phyloP scores from a whole-genome alignment of 345 rosid species.

The Brassica nigra region DNA sequence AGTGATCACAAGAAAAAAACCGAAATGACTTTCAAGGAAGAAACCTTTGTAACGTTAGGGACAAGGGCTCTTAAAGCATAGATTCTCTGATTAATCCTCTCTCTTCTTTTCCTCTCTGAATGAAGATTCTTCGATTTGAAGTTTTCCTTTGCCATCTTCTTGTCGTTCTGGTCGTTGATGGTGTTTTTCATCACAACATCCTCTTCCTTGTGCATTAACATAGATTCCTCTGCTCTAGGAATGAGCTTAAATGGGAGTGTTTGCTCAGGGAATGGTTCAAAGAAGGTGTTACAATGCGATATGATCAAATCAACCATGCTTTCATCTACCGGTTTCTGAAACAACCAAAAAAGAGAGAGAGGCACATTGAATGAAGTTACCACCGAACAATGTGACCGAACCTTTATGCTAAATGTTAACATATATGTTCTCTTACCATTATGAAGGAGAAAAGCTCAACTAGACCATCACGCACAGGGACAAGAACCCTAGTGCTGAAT shows the following conservation, averaged over 20 bases:
- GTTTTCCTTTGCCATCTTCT: conserved; percentile 40
- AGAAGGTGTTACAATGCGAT: conserved; percentile 45
- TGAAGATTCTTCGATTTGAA: conserved; percentile 72
- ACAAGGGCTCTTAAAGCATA: conserved; percentile 62
- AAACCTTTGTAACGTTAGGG: conserved; percentile 86
- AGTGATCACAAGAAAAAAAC: background rate
- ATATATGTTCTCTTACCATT: conserved; percentile 48
- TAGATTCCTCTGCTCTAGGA: conserved; percentile 35
- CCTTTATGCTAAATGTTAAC: conserved; percentile 1
- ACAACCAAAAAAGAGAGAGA: conserved; percentile 2
- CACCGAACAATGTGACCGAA: background rate
- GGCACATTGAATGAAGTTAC: background rate
- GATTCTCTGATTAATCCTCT: conserved; percentile 56
- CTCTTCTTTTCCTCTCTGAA: conserved; percentile 80
- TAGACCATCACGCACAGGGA: conserved; percentile 73
- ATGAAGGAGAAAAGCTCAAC: conserved; percentile 72
- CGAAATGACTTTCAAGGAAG: conserved; percentile 11
- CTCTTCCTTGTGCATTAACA: conserved; percentile 24
- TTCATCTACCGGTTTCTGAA: conserved; percentile 67
- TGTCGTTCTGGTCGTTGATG: conserved; percentile 22
- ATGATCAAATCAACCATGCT: conserved; percentile 52
- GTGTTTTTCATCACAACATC: background rate
- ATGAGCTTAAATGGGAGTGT: conserved; percentile 11
- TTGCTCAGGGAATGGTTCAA: conserved; percentile 31
- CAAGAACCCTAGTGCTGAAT: conserved; percentile 61